phyloP scores from a whole-genome alignment of 805 yeast species.

The Cyberlindnera xishuangbannaensis region DNA sequence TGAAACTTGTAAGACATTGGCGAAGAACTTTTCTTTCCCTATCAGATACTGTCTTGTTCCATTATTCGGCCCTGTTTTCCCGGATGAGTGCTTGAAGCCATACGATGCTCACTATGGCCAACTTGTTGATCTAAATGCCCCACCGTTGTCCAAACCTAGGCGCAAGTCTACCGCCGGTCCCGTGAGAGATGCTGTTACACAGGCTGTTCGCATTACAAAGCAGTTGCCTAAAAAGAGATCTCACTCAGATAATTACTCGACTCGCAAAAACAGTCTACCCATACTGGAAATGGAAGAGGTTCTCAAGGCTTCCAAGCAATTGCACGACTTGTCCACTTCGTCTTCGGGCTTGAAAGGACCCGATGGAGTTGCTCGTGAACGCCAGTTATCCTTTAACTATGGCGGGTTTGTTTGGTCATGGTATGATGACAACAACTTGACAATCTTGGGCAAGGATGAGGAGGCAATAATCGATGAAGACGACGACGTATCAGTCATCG shows the following conservation, averaged over 20 bases:
- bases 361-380: slow-evolving; percentile 3
- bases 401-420: slow-evolving; percentile 27
- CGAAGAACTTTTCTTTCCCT: slow-evolving; percentile 69
- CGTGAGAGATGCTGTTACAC: not conserved
- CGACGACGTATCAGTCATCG: slow-evolving; percentile 1
- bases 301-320: slow-evolving; percentile 24
- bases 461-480: slow-evolving; percentile 10
- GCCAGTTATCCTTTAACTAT: slow-evolving; percentile 20
- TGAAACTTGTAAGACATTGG: slow-evolving; percentile 58
- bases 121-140: slow-evolving; percentile 16
- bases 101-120: slow-evolving; percentile 20
- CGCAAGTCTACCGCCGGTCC: slow-evolving; percentile 4
- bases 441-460: slow-evolving; percentile 20
- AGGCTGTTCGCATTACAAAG: slow-evolving; percentile 2
- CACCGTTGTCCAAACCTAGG: slow-evolving; percentile 6
- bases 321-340: slow-evolving; percentile 21
- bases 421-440: slow-evolving; percentile 19
- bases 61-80: slow-evolving; percentile 66
- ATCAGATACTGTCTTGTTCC: slow-evolving; percentile 75
- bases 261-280: slow-evolving; percentile 6
- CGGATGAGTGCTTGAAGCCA: slow-evolving; percentile 27
- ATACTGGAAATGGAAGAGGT: slow-evolving; percentile 23
- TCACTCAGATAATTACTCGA: slow-evolving; percentile 15
- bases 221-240: slow-evolving; percentile 17
- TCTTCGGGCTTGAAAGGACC: slow-evolving; percentile 1